Conservation (phyloP, 768 basidiomycete genomes). For the Pleurotus platypus region DNA sequence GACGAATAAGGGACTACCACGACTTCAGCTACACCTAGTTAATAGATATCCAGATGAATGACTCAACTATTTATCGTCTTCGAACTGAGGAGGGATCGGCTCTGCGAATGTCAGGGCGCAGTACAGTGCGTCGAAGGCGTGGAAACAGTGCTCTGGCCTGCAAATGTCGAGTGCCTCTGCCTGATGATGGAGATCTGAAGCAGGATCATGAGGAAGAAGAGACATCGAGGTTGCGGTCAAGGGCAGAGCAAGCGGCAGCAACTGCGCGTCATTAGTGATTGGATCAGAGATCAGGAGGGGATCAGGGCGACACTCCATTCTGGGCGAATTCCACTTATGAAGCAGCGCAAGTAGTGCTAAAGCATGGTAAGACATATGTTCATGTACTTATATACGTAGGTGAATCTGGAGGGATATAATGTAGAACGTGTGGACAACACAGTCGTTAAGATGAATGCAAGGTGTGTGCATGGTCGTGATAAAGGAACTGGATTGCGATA, state of each 20-base stretch:
- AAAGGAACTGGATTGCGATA: neutral
- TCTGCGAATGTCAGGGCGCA: constrained; percentile 62
- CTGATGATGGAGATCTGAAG: constrained; percentile 32
- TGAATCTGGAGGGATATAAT: neutral
- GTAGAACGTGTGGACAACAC: neutral
- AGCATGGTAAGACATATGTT: neutral
- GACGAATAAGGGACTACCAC: constrained; percentile 83
- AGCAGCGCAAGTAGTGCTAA: neutral
- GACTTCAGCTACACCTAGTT: neutral
- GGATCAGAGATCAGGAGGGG: neutral
- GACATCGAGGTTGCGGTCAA: constrained; percentile 39
- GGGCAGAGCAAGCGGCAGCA: constrained; percentile 13
- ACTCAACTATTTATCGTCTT: constrained; percentile 76
- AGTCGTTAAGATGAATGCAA: constrained; percentile 4
- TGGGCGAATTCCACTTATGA: constrained; percentile 3
- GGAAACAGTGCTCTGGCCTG: constrained; percentile 71
- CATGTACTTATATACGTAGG: neutral
- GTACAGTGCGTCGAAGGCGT: constrained; percentile 79
- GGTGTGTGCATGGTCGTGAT: constrained; percentile 12
- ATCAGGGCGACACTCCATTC: neutral
- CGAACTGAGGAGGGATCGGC: constrained; percentile 60
- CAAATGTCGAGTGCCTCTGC: constrained; percentile 44
- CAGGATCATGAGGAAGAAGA: constrained; percentile 50
- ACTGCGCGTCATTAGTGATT: neutral
- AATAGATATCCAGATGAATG: neutral